Evolutionary conservation across 2,329 filamentous ascomycete genomes (phyloP).

Genomic region (Colletotrichum tamarilloi): DNA sequence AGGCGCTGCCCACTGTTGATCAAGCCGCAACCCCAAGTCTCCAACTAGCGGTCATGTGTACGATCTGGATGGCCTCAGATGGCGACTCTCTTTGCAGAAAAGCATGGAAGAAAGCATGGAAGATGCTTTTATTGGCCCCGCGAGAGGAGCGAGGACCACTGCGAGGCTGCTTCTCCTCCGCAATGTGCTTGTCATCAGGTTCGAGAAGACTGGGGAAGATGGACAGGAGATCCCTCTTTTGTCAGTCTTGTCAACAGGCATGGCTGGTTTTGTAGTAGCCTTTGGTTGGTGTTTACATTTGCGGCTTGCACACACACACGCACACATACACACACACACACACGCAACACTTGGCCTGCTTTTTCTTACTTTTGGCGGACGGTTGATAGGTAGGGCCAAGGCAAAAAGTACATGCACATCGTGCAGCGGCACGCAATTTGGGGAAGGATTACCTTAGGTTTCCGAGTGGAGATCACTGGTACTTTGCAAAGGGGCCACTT

Average conservation of each 20-base stretch:
- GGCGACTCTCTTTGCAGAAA: background rate
- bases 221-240: background rate
- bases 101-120: constrained; percentile 33
- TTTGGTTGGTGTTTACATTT: background rate
- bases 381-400: constrained; percentile 17
- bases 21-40: background rate
- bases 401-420: background rate
- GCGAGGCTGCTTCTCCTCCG: background rate
- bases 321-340: no score
- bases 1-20: constrained; percentile 14
- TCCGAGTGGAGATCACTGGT: background rate
- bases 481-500: background rate
- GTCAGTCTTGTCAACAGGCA: background rate
- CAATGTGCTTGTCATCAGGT: background rate
- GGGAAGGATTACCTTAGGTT: constrained; percentile 9
- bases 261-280: background rate
- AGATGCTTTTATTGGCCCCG: constrained; percentile 10
- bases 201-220: background rate
- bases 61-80: constrained; percentile 11
- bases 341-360: constrained; percentile 4
- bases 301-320: background rate
- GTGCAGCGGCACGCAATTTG: constrained; percentile 11
- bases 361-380: constrained; percentile 16
- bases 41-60: constrained; percentile 16
- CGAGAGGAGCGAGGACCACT: background rate